These are phyloP conservation scores for Suillus sp. DNA, from an alignment of 768 basidiomycete species.

Conservation along the genomic window DNA sequence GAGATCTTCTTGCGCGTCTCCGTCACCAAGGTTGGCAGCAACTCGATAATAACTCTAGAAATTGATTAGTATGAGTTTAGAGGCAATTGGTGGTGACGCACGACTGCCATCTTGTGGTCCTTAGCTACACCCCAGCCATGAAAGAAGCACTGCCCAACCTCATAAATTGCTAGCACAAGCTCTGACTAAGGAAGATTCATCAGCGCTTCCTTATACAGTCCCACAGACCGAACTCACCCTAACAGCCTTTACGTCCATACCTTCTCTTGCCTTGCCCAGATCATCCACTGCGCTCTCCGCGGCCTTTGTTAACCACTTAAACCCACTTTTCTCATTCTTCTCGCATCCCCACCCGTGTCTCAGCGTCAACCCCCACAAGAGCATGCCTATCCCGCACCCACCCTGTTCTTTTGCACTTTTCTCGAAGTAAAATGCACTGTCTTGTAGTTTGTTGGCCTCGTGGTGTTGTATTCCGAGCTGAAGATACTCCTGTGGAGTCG, in stretches of 20 bases:
- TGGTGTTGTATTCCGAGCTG: constrained; percentile 79
- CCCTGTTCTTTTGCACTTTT: constrained; percentile 71
- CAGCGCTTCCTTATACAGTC: not conserved
- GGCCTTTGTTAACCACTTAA: constrained; percentile 81
- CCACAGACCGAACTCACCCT: constrained; percentile 40
- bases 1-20: constrained; percentile 85
- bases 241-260: constrained; percentile 55
- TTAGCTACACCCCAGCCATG: constrained; percentile 89
- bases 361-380: constrained; percentile 88
- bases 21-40: constrained; percentile 82
- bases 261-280: constrained; percentile 62
- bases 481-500: constrained; percentile 66
- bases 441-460: constrained; percentile 67
- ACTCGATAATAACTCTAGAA: constrained; percentile 78
- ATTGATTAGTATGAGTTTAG: constrained; percentile 6
- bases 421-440: constrained; percentile 76
- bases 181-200: constrained; percentile 52
- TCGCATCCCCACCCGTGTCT: constrained; percentile 88
- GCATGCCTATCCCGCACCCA: constrained; percentile 87
- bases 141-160: constrained; percentile 91
- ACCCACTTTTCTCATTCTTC: constrained; percentile 77
- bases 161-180: constrained; percentile 86
- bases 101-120: constrained; percentile 89
- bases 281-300: constrained; percentile 81
- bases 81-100: constrained; percentile 38